These are phyloP conservation scores for Syncephalastrum racemosum DNA, from an alignment of 371 early-diverging fungal genomes.

Conservation along the genomic window DNA sequence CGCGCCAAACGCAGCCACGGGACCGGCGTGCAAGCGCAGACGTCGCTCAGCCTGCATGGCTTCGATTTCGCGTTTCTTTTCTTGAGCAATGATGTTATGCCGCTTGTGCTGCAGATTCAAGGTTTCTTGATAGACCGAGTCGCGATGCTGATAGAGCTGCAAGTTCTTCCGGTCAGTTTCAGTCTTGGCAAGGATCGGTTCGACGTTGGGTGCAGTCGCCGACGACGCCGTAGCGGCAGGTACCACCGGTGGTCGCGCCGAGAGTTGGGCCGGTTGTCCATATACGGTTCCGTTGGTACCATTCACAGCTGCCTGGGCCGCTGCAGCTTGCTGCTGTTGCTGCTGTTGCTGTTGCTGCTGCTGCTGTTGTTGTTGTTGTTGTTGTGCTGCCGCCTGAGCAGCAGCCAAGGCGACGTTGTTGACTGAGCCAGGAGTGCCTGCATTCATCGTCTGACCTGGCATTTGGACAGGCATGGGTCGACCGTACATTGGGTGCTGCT, in stretches of 20 bases:
- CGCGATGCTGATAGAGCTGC: conserved; percentile 28
- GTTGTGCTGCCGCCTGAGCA: no score
- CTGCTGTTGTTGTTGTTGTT: neutral
- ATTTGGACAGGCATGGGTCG: no score
- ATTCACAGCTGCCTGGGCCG: neutral
- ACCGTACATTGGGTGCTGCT: no score
- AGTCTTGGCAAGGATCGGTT: conserved; percentile 15
- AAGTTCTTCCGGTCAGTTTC: conserved; percentile 24
- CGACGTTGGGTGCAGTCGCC: conserved; percentile 6
- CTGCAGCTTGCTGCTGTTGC: neutral
- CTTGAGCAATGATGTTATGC: conserved; percentile 41
- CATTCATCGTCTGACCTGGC: no score
- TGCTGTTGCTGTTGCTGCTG: neutral
- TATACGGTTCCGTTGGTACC: neutral
- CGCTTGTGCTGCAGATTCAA: conserved; percentile 40
- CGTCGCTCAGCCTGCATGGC: conserved; percentile 28
- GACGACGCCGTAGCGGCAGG: conserved; percentile 9
- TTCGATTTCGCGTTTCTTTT: conserved; percentile 44
- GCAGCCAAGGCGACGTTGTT: no score
- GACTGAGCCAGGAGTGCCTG: no score
- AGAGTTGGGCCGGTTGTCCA: conserved; percentile 10
- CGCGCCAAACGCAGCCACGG: conserved; percentile 31
- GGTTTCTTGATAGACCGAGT: conserved; percentile 36
- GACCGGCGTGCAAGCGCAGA: conserved; percentile 26
- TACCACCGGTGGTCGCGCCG: conserved; percentile 14